Evolutionary conservation across 2,329 filamentous ascomycete genomes (phyloP).

Genomic region (Aaosphaeria arxii): DNA sequence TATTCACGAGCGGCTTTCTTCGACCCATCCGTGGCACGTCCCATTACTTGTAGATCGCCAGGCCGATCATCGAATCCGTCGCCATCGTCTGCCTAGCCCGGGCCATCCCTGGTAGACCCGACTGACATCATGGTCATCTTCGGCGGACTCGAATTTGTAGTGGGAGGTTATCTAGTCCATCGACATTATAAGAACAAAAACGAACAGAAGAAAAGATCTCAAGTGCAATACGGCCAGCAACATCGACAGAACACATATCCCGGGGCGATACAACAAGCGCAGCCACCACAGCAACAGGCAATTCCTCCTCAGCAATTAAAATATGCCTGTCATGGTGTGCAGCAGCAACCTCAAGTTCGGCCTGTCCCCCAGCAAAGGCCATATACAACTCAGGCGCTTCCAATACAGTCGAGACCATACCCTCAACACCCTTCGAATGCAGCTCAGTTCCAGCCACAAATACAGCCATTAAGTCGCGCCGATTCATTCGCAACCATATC

Average conservation of each 20-base stretch:
- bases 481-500: conserved; percentile 33
- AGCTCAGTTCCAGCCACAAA: conserved; percentile 8
- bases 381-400: conserved; percentile 7
- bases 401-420: conserved; percentile 23
- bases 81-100: neutral
- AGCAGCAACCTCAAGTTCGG: conserved; percentile 1
- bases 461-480: conserved; percentile 28
- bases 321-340: conserved; percentile 20
- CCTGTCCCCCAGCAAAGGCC: conserved; percentile 6
- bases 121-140: conserved; percentile 33
- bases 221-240: conserved; percentile 16
- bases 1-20: too few species aligned
- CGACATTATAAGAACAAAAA: conserved; percentile 34
- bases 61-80: too few species aligned
- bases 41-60: too few species aligned
- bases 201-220: conserved; percentile 23
- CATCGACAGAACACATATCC: conserved; percentile 28
- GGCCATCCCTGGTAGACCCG: neutral
- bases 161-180: conserved; percentile 33
- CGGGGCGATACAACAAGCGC: conserved; percentile 13
- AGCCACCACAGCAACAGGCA: conserved; percentile 6
- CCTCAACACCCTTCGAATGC: conserved; percentile 7
- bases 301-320: conserved; percentile 13
- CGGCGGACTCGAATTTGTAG: conserved; percentile 37
- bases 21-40: too few species aligned